Conservation (phyloP, 768 basidiomycete species). For the Kwoniella pini region DNA sequence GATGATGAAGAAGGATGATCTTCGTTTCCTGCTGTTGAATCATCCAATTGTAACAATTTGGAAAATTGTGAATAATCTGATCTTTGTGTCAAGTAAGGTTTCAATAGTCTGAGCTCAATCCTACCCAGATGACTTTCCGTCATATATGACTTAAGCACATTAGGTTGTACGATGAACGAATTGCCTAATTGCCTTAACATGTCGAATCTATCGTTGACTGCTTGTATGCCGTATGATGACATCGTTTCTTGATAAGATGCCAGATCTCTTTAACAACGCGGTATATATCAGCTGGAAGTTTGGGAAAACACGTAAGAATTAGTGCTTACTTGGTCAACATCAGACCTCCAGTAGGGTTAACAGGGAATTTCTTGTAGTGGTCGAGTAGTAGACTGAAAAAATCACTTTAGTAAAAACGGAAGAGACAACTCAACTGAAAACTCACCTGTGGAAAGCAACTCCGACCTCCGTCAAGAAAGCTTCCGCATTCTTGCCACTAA, state of each 20-base stretch:
- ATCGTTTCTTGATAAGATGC: conserved; percentile 94
- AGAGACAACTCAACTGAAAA: background rate
- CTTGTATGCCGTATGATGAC: conserved; percentile 74
- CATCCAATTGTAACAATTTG: conserved; percentile 43
- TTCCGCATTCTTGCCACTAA: conserved; percentile 92
- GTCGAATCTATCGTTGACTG: conserved; percentile 91
- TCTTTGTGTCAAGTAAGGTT: conserved; percentile 85
- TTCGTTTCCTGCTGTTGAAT: conserved; percentile 13
- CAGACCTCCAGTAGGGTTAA: conserved; percentile 92
- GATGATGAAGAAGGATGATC: conserved; percentile 1
- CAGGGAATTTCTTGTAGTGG: conserved; percentile 92
- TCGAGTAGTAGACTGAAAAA: conserved; percentile 80
- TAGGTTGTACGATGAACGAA: conserved; percentile 92
- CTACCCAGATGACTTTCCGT: conserved; percentile 89
- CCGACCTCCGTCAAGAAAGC: conserved; percentile 91
- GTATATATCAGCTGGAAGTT: background rate
- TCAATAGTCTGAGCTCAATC: conserved; percentile 80
- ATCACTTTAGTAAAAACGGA: background rate
- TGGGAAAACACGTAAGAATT: background rate
- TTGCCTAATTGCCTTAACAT: conserved; percentile 97
- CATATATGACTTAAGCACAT: conserved; percentile 92
- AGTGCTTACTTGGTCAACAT: conserved; percentile 89
- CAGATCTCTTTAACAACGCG: conserved; percentile 77
- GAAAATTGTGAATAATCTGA: conserved; percentile 83
- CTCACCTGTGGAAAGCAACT: conserved; percentile 83